Base-by-base conservation (phyloP, 2,329 filamentous ascomycete genomes). In the Monosporascus sp. region DNA sequence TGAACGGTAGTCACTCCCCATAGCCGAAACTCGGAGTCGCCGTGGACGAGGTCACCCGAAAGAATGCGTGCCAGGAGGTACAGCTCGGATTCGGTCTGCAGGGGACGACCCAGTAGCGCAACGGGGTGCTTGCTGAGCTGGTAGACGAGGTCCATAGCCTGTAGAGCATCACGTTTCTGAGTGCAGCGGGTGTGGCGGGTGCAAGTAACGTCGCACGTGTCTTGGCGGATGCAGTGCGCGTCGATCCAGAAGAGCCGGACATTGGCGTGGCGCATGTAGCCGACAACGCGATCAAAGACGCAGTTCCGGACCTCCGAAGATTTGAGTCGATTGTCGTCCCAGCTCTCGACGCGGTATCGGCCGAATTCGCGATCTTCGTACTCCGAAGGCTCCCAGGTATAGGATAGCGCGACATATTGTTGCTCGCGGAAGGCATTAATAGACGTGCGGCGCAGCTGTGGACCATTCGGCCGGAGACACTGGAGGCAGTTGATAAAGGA, bases 111-210 rank as follows among this genome's bases (percentile, higher is more conserved):
- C 2, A 70, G 58, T 7, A 70, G 50, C 14, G 67, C 67, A 1
- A 68, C 58, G 0, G 68, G 65, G 7, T 70, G 60, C 0, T 59
- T 36, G 18, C 67, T 70, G 4, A 59, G 51, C 3, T 62, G 59
- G 39, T 70, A 70, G 14, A 70, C 64, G 3, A 66, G 59, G 6
- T 70, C 67, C 68, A 70, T 70, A 1, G 62, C 61, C 49, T 65
- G 61, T 3, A 70, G 35, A 3, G 60, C 66, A 7, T 63, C 51
- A 7, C 56, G 53, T 43, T 68, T 68, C 43, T 63, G 39, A n/a
- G 51, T 52, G 50, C 63, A 65, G 22, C 22, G 22, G 22, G 22
- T 5, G 22, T 24, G 22, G 22, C 22, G 22, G 22, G 22, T 24
- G 22, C 22, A 24, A 24, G 22, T 24, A 24, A 24, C 22, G 22